Percentiles rank a stretch among this genome's conserved stretches.
Conservation (phyloP, 257 asterid genomes). For the Coffea canephora region DNA sequence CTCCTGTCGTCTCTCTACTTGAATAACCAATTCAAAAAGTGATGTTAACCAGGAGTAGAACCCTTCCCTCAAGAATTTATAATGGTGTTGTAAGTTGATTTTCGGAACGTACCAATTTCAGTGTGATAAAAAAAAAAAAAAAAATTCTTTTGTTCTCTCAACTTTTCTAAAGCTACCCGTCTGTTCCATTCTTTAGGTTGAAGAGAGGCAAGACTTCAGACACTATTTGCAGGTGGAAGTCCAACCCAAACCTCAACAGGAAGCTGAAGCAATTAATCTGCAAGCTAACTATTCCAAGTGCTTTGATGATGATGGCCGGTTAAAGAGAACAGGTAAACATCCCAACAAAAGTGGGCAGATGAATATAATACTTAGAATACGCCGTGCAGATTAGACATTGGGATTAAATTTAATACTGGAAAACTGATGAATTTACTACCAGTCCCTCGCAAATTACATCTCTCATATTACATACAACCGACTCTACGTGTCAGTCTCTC, state of each 20-base stretch:
- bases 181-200: slow-evolving; percentile 28
- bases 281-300: slow-evolving; percentile 40
- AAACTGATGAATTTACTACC: background rate
- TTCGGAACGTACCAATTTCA: background rate
- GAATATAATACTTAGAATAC: background rate
- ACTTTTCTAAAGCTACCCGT: background rate
- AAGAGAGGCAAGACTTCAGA: slow-evolving; percentile 34
- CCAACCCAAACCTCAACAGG: slow-evolving; percentile 28
- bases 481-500: background rate
- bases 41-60: slow-evolving; percentile 42
- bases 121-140: background rate
- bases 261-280: slow-evolving; percentile 26
- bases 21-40: background rate
- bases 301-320: slow-evolving; percentile 42
- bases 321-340: slow-evolving; percentile 36
- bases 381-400: background rate
- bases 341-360: background rate
- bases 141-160: no score
- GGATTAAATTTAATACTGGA: background rate
- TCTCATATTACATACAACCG: background rate
- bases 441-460: background rate
- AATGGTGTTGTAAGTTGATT: slow-evolving; percentile 26
- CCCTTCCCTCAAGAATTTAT: slow-evolving; percentile 38
- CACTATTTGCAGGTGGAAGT: slow-evolving; percentile 35
- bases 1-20: background rate